A percentile compares a stretch with the other conserved stretches of the same genome.
These are phyloP conservation scores for Fraxinus excelsior DNA, from an alignment of 257 asterid genomes.

Conservation along the genomic window DNA sequence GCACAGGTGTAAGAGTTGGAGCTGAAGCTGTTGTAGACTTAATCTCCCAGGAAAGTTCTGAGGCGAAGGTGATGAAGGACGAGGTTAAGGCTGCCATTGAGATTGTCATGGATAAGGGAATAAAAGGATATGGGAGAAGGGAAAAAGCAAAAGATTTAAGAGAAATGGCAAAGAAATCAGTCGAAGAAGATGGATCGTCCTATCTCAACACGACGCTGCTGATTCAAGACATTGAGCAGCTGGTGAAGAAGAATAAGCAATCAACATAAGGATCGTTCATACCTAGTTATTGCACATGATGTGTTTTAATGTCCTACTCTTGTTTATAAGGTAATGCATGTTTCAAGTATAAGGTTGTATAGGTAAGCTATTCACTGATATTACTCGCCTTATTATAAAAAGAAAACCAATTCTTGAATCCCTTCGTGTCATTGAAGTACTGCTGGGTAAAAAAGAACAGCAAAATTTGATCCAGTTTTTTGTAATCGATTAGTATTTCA, in stretches of 20 bases:
- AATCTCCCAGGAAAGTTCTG: constrained; percentile 25
- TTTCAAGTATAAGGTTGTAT: neutral
- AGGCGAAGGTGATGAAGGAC: constrained; percentile 24
- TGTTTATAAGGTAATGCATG: neutral
- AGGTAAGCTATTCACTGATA: neutral
- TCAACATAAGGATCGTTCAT: neutral
- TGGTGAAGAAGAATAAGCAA: constrained; percentile 12
- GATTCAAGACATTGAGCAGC: constrained; percentile 28
- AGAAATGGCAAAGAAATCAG: constrained; percentile 21
- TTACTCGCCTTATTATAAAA: too few species aligned
- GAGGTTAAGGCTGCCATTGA: constrained; percentile 25
- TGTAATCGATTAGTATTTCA: too few species aligned
- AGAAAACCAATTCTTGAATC: too few species aligned
- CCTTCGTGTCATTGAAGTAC: too few species aligned
- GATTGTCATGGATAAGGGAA: constrained; percentile 24
- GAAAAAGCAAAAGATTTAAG: constrained; percentile 20
- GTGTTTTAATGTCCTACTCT: too few species aligned
- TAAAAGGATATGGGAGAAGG: constrained; percentile 29
- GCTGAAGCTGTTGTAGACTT: constrained; percentile 19
- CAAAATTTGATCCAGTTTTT: too few species aligned
- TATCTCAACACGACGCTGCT: constrained; percentile 14
- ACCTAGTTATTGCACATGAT: neutral
- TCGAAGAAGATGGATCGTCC: constrained; percentile 33
- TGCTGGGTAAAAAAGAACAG: too few species aligned
- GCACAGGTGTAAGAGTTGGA: constrained; percentile 29